These are phyloP conservation scores for Diaporthe destruens DNA, from an alignment of 2,329 filamentous ascomycete genomes.

Conservation along the genomic window DNA sequence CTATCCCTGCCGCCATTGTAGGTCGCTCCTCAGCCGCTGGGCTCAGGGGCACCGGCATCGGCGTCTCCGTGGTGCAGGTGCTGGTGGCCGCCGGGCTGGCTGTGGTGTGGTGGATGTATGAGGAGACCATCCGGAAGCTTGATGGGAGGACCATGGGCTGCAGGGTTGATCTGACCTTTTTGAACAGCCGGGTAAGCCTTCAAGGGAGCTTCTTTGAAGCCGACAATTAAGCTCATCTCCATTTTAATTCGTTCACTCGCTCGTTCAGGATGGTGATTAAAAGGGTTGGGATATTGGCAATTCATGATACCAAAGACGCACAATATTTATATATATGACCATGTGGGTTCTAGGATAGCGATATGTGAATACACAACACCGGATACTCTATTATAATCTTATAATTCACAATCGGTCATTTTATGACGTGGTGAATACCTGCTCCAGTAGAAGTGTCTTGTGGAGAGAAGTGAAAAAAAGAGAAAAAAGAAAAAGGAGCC, in stretches of 20 bases:
- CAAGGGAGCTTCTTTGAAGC: slow-evolving; percentile 60
- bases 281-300: background rate
- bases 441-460: background rate
- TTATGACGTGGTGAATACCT: background rate
- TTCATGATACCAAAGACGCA: slow-evolving; percentile 4
- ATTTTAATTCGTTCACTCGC: slow-evolving; percentile 4
- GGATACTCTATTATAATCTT: slow-evolving; percentile 13
- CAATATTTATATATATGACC: background rate
- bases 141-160: slow-evolving; percentile 63
- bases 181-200: slow-evolving; percentile 56
- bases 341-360: background rate
- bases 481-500: too few relatives aligned
- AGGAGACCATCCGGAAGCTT: slow-evolving; percentile 56
- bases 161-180: slow-evolving; percentile 56
- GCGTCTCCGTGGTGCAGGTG: slow-evolving; percentile 57
- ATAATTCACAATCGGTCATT: too few relatives aligned
- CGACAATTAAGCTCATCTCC: slow-evolving; percentile 47
- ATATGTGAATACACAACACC: slow-evolving; percentile 13
- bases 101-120: slow-evolving; percentile 57
- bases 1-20: slow-evolving; percentile 53
- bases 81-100: slow-evolving; percentile 52
- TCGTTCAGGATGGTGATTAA: background rate
- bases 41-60: slow-evolving; percentile 55
- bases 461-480: background rate
- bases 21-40: slow-evolving; percentile 49